Conservation (phyloP, 768 basidiomycete species). For the Leccinum longicurvipes region DNA sequence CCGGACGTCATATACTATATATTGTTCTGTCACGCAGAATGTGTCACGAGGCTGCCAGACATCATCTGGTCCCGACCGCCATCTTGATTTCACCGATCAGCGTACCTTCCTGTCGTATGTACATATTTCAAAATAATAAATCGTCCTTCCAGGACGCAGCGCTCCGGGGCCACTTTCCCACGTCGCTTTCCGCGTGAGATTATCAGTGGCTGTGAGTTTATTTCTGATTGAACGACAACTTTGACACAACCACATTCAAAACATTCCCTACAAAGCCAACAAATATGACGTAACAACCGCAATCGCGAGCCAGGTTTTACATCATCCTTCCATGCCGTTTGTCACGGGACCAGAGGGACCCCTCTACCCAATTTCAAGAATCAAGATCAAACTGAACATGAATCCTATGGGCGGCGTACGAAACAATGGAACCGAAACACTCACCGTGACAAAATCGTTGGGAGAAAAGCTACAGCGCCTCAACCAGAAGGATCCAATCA, state of each 20-base stretch:
- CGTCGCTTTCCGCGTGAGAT: background rate
- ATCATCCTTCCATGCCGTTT: conserved; percentile 34
- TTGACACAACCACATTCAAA: conserved; percentile 20
- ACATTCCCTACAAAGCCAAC: conserved; percentile 38
- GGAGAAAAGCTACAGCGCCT: conserved; percentile 47
- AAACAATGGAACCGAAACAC: conserved; percentile 49
- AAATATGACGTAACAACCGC: conserved; percentile 54
- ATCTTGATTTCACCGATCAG: background rate
- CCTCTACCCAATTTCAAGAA: conserved; percentile 60
- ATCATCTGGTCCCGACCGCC: background rate
- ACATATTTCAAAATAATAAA: background rate
- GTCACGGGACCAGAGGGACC: conserved; percentile 20
- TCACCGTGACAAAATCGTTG: conserved; percentile 29
- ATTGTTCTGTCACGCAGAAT: background rate
- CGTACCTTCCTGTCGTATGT: background rate
- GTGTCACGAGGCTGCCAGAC: background rate
- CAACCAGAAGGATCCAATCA: conserved; percentile 36
- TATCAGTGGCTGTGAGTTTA: background rate
- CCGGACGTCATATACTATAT: background rate
- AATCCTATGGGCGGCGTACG: conserved; percentile 47
- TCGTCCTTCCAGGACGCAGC: background rate
- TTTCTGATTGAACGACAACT: too few species aligned
- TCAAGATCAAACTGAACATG: conserved; percentile 50
- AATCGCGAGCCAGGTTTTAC: conserved; percentile 50
- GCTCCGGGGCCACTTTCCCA: background rate